phyloP scores from a whole-genome alignment of 2,329 filamentous ascomycete species.

The Biscogniauxia sp. region DNA sequence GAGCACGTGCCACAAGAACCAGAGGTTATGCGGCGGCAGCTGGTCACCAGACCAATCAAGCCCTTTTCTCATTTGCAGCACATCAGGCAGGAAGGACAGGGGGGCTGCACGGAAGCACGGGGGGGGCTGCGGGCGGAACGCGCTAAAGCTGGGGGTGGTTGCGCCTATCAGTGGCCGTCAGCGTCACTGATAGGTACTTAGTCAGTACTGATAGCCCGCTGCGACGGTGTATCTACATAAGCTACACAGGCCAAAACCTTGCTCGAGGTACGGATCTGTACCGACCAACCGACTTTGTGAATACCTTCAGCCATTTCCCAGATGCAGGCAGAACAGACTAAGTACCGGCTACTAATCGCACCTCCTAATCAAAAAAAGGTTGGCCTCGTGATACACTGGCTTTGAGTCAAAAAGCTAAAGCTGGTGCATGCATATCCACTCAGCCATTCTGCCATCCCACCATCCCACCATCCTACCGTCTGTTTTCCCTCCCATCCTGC shows the following conservation, averaged over 20 bases:
- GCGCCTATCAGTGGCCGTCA: neutral
- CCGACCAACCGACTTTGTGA: neutral
- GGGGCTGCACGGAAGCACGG: neutral
- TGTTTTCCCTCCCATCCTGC: neutral
- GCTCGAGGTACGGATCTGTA: conserved; percentile 1
- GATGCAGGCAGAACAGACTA: neutral
- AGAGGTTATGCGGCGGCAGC: conserved; percentile 5
- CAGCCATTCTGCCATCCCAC: too few species aligned
- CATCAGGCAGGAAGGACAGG: conserved; percentile 11
- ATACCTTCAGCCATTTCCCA: neutral
- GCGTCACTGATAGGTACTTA: conserved; percentile 1
- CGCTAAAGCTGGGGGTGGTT: neutral
- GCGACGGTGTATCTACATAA: neutral
- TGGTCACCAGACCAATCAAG: conserved; percentile 28
- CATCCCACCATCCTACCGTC: neutral
- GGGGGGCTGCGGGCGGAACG: neutral
- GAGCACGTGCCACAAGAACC: conserved; percentile 23
- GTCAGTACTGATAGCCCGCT: neutral
- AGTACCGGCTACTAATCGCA: too few species aligned
- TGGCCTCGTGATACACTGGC: neutral
- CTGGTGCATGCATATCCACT: neutral
- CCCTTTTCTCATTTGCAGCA: conserved; percentile 21
- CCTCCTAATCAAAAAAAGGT: neutral
- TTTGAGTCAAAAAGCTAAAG: neutral
- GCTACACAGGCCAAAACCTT: neutral